Evolutionary conservation across 1,284 basidiomycete genomes (phyloP), one percentile per base, ranked within the genome.

Genomic region (Rhodotorula sp.): DNA sequence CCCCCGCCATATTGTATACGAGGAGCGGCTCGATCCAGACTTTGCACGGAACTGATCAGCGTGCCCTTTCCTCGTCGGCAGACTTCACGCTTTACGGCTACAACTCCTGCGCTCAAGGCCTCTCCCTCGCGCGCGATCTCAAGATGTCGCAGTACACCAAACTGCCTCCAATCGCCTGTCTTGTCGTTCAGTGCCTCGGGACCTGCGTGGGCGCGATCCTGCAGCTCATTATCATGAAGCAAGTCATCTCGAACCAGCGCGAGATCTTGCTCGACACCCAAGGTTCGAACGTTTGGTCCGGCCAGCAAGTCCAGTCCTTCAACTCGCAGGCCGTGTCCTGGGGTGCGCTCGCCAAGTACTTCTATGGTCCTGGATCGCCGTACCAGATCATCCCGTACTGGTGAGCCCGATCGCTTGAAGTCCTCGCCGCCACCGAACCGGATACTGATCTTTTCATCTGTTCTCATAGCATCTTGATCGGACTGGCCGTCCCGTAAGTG

Each of bases 91-190:
- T 75, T 52, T 77, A 76, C 63, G 70, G 72, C n/a, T 70, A 59
- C 66, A 49, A 66, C 59, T 62, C 83, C 18, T 81, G 23, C 85
- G 85, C 5, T 84, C 87, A 68, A 78, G 80, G 64, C 79, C 87
- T 72, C 84, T 85, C 43, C 79, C 84, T 70, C 85, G 80, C 86
- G 4, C 83, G 84, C 61, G 87, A 90, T 78, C 82, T 91, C 61
- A 91, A 91, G 81, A 84, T 91, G 70, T n/a, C 18, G 5, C 88
- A 90, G 78, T 90, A 91, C 81, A 86, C 89, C 74, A 90, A 91
- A 82, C 85, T 91, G 63, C 88, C 89, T 43, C 89, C 90, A 38
- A 85, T 88, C 1, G 82, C 85, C 58, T 89, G 88, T 82, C 90
- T 90, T 79, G 75, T 86, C 43, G 85, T 87, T 6, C 89, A 90